Evolutionary conservation across 2,329 filamentous ascomycete genomes (phyloP).

Genomic region (Penicillium sp.): DNA sequence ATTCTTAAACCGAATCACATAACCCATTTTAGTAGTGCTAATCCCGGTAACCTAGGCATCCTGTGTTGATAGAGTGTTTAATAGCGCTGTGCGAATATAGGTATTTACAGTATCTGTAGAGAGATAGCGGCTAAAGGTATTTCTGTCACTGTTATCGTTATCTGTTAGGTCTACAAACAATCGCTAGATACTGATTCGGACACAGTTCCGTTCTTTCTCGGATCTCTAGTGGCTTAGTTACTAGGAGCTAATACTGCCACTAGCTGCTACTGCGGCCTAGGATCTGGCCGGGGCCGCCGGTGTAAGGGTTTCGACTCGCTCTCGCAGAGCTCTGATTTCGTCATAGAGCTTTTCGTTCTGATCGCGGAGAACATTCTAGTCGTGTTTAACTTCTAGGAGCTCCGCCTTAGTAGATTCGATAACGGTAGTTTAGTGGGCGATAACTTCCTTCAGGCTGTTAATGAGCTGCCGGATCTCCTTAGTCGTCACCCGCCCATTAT

Average conservation of each 20-base stretch:
- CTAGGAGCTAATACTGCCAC: too few species aligned
- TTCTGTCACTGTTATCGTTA: not conserved
- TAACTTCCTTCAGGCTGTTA: constrained; percentile 7
- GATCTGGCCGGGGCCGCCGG: not conserved
- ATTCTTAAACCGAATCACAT: not conserved
- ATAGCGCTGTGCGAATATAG: constrained; percentile 16
- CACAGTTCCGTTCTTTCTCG: too few species aligned
- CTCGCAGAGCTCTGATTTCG: not conserved
- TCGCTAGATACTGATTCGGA: too few species aligned
- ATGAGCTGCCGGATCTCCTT: constrained; percentile 12
- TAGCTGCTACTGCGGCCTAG: constrained; percentile 3
- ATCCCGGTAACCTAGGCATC: not conserved
- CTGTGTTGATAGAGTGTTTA: not conserved
- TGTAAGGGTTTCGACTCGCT: not conserved
- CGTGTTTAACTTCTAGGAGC: constrained; percentile 14
- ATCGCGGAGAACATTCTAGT: constrained; percentile 12
- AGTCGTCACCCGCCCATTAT: constrained; percentile 9
- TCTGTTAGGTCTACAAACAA: constrained; percentile 1
- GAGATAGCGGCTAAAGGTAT: constrained; percentile 16
- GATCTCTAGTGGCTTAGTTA: too few species aligned
- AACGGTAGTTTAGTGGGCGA: constrained; percentile 4
- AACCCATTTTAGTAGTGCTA: not conserved
- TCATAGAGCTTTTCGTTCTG: constrained; percentile 17
- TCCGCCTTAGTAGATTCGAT: constrained; percentile 12
- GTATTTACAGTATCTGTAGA: constrained; percentile 13